phyloP scores from a whole-genome alignment of 2,329 filamentous ascomycete species.

The Emergomyces orientalis region DNA sequence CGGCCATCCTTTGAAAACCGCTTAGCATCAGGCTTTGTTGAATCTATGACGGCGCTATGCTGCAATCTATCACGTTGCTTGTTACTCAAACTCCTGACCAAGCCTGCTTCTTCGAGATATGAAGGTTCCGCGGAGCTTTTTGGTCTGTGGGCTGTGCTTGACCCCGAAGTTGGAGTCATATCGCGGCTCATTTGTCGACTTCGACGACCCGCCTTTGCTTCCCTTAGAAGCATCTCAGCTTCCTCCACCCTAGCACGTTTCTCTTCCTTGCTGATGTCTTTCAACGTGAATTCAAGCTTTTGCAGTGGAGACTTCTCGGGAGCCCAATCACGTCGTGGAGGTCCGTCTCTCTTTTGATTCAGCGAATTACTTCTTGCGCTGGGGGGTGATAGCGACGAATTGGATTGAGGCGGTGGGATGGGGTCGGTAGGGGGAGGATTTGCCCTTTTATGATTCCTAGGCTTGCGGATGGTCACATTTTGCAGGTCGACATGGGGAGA shows the following conservation, averaged over 20 bases:
- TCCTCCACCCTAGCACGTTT: slow-evolving; percentile 77
- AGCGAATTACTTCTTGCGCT: slow-evolving; percentile 22
- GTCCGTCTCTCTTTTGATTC: slow-evolving; percentile 15
- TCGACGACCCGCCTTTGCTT: slow-evolving; percentile 30
- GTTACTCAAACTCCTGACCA: slow-evolving; percentile 13
- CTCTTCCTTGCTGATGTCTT: slow-evolving; percentile 91
- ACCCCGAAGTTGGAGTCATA: slow-evolving; percentile 9
- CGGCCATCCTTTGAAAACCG: slow-evolving; percentile 12
- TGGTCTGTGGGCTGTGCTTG: slow-evolving; percentile 7
- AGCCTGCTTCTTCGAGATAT: slow-evolving; percentile 12
- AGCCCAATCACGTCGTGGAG: slow-evolving; percentile 48
- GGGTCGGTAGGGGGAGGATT: slow-evolving; percentile 10
- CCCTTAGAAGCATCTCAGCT: slow-evolving; percentile 63
- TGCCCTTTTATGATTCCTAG: slow-evolving; percentile 10
- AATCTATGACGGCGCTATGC: slow-evolving; percentile 14
- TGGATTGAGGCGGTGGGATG: slow-evolving; percentile 1
- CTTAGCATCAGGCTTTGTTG: slow-evolving; percentile 16
- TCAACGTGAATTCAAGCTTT: slow-evolving; percentile 80
- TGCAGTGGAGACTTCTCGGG: slow-evolving; percentile 83
- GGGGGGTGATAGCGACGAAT: background rate
- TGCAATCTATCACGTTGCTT: slow-evolving; percentile 14
- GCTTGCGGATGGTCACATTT: slow-evolving; percentile 7
- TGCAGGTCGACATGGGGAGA: slow-evolving; percentile 1
- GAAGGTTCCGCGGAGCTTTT: slow-evolving; percentile 7
- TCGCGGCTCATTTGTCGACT: slow-evolving; percentile 12